Percentiles rank a stretch among this genome's conserved stretches.
These are phyloP conservation scores for Neofusicoccum cordaticola DNA, from an alignment of 2,329 filamentous ascomycete species.

Conservation along the genomic window DNA sequence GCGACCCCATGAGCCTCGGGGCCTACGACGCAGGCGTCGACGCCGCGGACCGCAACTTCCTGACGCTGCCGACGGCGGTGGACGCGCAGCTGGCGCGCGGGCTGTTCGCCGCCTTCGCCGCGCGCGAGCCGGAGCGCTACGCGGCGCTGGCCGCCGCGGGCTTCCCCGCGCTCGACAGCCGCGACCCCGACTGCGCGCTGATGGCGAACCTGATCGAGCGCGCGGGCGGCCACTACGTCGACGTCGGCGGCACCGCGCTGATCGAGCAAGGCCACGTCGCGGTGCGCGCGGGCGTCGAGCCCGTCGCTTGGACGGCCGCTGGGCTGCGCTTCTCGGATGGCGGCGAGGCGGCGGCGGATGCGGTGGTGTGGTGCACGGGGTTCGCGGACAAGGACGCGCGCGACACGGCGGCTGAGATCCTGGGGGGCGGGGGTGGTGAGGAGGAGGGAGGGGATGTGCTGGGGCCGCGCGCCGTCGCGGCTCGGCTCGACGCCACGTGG, in stretches of 20 bases:
- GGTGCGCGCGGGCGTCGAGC: slow-evolving; percentile 33
- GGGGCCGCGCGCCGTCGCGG: slow-evolving; percentile 29
- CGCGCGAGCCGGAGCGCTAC: slow-evolving; percentile 36
- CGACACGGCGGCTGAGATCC: slow-evolving; percentile 24
- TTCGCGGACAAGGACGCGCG: slow-evolving; percentile 42
- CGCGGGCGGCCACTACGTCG: slow-evolving; percentile 49
- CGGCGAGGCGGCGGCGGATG: slow-evolving; percentile 41
- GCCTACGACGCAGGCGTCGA: slow-evolving; percentile 24
- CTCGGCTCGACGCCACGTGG: slow-evolving; percentile 39
- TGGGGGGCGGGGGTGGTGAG: slow-evolving; percentile 17
- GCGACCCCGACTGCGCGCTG: slow-evolving; percentile 17
- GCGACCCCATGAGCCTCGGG: slow-evolving; percentile 27
- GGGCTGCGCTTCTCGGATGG: slow-evolving; percentile 46
- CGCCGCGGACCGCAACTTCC: slow-evolving; percentile 26
- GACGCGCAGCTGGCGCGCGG: slow-evolving; percentile 25
- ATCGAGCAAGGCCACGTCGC: slow-evolving; percentile 37
- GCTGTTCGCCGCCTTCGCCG: slow-evolving; percentile 26
- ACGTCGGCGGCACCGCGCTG: slow-evolving; percentile 43
- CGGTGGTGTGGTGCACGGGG: slow-evolving; percentile 49
- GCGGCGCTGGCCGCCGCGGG: slow-evolving; percentile 43
- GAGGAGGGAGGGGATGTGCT: slow-evolving; percentile 19
- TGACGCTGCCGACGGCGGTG: not conserved
- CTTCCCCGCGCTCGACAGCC: slow-evolving; percentile 41
- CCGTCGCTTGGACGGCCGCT: slow-evolving; percentile 35
- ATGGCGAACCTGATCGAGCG: slow-evolving; percentile 35